These are phyloP conservation scores for Erodium moschatum DNA, from an alignment of 441 rosid species.

Conservation along the genomic window DNA sequence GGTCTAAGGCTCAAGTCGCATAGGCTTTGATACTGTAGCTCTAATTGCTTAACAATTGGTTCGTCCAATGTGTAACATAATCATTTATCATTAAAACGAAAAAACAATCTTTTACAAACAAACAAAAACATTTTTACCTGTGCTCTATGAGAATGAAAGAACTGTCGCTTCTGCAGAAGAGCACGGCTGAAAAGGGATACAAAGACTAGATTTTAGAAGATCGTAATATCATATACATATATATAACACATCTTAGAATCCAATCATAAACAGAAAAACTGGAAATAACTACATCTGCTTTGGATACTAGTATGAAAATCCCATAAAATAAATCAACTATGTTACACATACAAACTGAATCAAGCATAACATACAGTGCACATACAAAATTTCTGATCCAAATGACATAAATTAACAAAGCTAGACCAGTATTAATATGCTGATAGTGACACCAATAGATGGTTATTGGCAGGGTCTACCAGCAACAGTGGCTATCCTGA, in stretches of 20 bases:
- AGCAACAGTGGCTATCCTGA: background rate
- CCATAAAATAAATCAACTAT: background rate
- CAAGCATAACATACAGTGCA: background rate
- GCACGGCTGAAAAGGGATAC: constrained; percentile 27
- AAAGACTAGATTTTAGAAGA: no score
- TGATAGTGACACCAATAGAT: background rate
- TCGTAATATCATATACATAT: no score
- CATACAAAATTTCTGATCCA: background rate
- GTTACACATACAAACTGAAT: background rate
- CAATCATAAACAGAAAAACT: background rate
- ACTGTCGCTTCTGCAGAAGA: constrained; percentile 60
- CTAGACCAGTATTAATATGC: background rate
- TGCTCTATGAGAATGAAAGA: constrained; percentile 89
- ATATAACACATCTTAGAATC: background rate
- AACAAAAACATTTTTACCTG: constrained; percentile 30
- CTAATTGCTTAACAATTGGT: background rate
- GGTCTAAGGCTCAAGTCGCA: background rate
- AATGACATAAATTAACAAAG: background rate
- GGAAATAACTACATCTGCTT: background rate
- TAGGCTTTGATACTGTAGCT: background rate
- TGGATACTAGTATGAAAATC: background rate
- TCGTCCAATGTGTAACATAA: background rate
- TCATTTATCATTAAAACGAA: background rate
- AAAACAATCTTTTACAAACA: background rate
- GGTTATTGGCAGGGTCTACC: background rate